Evolutionary conservation across 1,139 yeast genomes (phyloP).

Genomic region (Taphrina populina): DNA sequence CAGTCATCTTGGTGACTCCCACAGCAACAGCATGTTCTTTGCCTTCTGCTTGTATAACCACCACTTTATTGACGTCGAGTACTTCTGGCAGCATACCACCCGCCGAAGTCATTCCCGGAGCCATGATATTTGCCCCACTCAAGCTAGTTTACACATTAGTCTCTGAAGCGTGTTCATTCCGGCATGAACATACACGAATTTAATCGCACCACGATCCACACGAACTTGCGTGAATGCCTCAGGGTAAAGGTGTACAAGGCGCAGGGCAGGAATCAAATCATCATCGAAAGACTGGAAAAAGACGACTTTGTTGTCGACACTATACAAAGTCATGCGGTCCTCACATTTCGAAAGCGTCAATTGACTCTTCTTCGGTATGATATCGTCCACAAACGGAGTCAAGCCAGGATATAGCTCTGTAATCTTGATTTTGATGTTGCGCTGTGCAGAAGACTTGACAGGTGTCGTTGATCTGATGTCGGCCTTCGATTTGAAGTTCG

Average conservation of each 20-base stretch:
- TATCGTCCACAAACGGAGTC: slow-evolving; percentile 72
- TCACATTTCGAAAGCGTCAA: slow-evolving; percentile 71
- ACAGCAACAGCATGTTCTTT: slow-evolving; percentile 87
- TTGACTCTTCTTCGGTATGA: slow-evolving; percentile 90
- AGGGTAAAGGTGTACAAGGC: slow-evolving; percentile 79
- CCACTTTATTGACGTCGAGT: slow-evolving; percentile 62
- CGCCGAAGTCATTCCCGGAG: slow-evolving; percentile 91
- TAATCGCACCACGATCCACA: slow-evolving; percentile 95
- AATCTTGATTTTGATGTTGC: slow-evolving; percentile 73
- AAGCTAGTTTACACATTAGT: background rate
- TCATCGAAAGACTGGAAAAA: slow-evolving; percentile 82
- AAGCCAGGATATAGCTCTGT: slow-evolving; percentile 69
- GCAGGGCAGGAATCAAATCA: slow-evolving; percentile 70
- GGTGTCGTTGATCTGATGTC: slow-evolving; percentile 31
- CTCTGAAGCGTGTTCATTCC: slow-evolving; percentile 72
- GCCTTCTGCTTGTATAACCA: slow-evolving; percentile 86
- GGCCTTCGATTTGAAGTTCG: slow-evolving; percentile 22
- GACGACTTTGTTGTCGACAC: slow-evolving; percentile 42
- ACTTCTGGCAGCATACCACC: slow-evolving; percentile 84
- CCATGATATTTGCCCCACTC: slow-evolving; percentile 43
- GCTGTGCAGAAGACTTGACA: slow-evolving; percentile 86
- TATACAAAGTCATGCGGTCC: slow-evolving; percentile 34
- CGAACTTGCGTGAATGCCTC: slow-evolving; percentile 78
- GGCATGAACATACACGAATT: slow-evolving; percentile 61
- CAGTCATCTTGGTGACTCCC: slow-evolving; percentile 82